These are phyloP conservation scores for Alternaria viburni DNA, from an alignment of 2,329 filamentous ascomycete species.

Conservation along the genomic window DNA sequence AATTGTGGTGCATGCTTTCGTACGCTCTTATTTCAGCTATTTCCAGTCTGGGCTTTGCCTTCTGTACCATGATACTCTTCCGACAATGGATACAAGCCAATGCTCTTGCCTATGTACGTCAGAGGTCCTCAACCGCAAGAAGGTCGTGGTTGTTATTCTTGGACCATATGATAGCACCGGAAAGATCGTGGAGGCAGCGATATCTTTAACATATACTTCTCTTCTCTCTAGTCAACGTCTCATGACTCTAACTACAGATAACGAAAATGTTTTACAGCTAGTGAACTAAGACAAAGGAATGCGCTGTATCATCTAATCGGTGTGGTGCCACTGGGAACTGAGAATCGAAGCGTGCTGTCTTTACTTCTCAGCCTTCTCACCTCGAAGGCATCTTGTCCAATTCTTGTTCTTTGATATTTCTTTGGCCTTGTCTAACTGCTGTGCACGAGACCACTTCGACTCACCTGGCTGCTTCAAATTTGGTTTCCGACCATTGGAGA, in stretches of 20 bases:
- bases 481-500: conserved; percentile 6
- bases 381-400: conserved; percentile 11
- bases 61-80: neutral
- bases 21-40: neutral
- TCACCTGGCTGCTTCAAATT: conserved; percentile 12
- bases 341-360: neutral
- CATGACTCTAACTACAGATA: neutral
- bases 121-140: neutral
- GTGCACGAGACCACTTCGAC: conserved; percentile 1
- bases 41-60: neutral
- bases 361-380: conserved; percentile 12
- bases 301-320: neutral
- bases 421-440: conserved; percentile 12
- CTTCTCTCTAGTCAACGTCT: neutral
- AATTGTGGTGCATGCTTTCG: neutral
- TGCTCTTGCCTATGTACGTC: neutral
- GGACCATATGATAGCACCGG: neutral
- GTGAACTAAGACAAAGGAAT: neutral
- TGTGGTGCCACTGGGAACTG: neutral
- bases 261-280: neutral
- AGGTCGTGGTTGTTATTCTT: neutral
- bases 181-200: neutral
- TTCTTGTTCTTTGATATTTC: conserved; percentile 13
- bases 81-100: neutral
- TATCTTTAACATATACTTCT: neutral